Conservation (phyloP, 1,284 basidiomycete genomes). For the Trichosporon sp. region DNA sequence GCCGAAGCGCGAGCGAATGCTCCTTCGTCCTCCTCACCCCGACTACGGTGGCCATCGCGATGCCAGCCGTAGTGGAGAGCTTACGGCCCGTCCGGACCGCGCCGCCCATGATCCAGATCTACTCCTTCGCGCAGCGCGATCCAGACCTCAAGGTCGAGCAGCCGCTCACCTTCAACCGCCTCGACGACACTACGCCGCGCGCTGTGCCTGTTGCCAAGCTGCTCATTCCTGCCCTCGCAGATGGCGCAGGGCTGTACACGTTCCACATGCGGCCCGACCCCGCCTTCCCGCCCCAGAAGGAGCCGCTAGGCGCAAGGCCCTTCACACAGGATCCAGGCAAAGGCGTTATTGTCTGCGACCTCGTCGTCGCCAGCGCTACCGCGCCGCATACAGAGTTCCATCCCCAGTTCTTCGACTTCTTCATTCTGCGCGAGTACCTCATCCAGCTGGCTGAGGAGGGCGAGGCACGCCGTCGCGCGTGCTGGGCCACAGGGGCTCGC, state of each 20-base stretch:
- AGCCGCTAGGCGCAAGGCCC: constrained; percentile 28
- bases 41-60: constrained; percentile 12
- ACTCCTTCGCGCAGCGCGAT: constrained; percentile 27
- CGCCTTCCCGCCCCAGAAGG: constrained; percentile 27
- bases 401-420: constrained; percentile 46
- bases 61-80: not conserved
- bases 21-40: constrained; percentile 12
- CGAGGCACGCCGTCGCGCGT: constrained; percentile 31
- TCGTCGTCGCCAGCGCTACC: constrained; percentile 19
- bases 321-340: constrained; percentile 42
- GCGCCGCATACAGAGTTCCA: constrained; percentile 6
- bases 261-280: constrained; percentile 47
- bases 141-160: constrained; percentile 16
- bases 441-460: constrained; percentile 45
- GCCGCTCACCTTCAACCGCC: constrained; percentile 25
- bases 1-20: not conserved
- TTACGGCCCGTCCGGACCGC: constrained; percentile 2
- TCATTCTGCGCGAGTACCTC: constrained; percentile 52
- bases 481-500: constrained; percentile 45
- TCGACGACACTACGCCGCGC: constrained; percentile 35
- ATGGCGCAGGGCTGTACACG: constrained; percentile 9
- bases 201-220: constrained; percentile 30
- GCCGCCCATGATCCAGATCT: constrained; percentile 39
- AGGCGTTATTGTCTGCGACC: constrained; percentile 42
- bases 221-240: constrained; percentile 30